Percentiles rank a stretch among this genome's conserved stretches.
These are phyloP conservation scores for Podospora fimiseda DNA, from an alignment of 495 filamentous ascomycete genomes.

Conservation along the genomic window DNA sequence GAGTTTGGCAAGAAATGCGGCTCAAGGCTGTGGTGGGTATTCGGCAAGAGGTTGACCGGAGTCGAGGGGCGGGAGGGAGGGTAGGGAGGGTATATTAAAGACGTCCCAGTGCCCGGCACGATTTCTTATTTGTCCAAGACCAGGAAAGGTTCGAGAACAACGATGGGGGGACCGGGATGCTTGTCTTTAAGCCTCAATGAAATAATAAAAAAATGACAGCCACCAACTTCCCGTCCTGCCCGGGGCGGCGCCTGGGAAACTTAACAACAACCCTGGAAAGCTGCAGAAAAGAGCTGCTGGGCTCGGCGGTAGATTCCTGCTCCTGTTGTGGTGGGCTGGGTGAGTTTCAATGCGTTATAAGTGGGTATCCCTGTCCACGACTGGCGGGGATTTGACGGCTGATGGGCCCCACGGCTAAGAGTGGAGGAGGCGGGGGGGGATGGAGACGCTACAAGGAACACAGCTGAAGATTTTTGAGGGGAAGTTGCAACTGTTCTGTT, in stretches of 20 bases:
- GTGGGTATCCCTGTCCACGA: background rate
- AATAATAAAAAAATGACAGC: background rate
- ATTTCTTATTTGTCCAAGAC: too few relatives aligned
- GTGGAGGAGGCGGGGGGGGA: slow-evolving; percentile 10
- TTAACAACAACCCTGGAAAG: too few relatives aligned
- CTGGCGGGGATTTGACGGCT: background rate
- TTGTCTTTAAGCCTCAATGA: background rate
- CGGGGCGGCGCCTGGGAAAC: too few relatives aligned
- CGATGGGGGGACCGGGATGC: background rate
- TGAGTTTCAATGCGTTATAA: background rate
- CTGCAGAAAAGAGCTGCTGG: too few relatives aligned
- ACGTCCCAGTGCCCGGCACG: background rate
- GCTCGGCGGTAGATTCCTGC: too few relatives aligned
- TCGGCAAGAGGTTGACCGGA: slow-evolving; percentile 16
- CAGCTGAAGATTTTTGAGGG: background rate
- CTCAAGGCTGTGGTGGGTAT: slow-evolving; percentile 22
- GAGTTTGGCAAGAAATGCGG: slow-evolving; percentile 21
- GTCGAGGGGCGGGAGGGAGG: slow-evolving; percentile 8
- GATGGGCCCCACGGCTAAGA: slow-evolving; percentile 14
- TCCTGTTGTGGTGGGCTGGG: background rate
- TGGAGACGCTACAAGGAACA: background rate
- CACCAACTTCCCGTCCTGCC: too few relatives aligned
- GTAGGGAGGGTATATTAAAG: slow-evolving; percentile 6
- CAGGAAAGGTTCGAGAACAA: too few relatives aligned
- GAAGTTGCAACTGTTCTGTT: background rate